A percentile compares a stretch with the other conserved stretches of the same genome.
Evolutionary conservation across 2,329 filamentous ascomycete genomes (phyloP).

Genomic region (Sordariomycetes sp.): DNA sequence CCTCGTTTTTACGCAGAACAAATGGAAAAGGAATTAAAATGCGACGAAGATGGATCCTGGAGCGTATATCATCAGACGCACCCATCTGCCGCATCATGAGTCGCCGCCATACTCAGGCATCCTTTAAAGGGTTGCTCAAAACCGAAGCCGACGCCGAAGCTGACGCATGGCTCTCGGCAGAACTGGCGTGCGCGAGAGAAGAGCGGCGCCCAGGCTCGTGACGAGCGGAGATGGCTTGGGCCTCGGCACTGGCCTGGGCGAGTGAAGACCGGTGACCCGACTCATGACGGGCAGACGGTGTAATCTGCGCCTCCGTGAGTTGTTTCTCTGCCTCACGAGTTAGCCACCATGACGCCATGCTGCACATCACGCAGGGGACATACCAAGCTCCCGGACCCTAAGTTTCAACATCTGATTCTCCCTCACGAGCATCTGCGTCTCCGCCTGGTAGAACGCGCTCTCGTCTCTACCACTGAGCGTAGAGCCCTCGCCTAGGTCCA

Average conservation of each 20-base stretch:
- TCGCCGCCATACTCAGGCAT: background rate
- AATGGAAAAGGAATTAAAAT: background rate
- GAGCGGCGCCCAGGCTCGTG: conserved; percentile 34
- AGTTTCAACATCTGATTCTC: conserved; percentile 76
- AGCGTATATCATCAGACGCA: background rate
- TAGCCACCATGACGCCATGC: conserved; percentile 5
- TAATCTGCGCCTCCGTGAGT: conserved; percentile 26
- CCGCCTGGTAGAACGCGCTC: conserved; percentile 67
- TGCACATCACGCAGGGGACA: conserved; percentile 8
- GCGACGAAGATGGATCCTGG: background rate
- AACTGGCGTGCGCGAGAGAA: conserved; percentile 31
- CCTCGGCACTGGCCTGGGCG: conserved; percentile 20
- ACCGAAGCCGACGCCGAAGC: background rate
- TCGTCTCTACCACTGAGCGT: conserved; percentile 54
- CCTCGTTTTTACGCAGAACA: background rate
- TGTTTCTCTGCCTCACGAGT: conserved; percentile 30
- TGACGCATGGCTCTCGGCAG: conserved; percentile 12
- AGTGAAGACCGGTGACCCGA: conserved; percentile 35
- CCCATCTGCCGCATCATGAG: background rate
- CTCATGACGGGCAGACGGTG: conserved; percentile 23
- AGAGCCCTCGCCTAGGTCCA: conserved; percentile 45
- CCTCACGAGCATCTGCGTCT: conserved; percentile 62
- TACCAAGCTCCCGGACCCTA: conserved; percentile 61
- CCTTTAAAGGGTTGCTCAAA: background rate
- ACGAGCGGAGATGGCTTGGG: conserved; percentile 12